Conservation (phyloP, 371 early-diverging fungal species). For the Mortierella sp. region DNA sequence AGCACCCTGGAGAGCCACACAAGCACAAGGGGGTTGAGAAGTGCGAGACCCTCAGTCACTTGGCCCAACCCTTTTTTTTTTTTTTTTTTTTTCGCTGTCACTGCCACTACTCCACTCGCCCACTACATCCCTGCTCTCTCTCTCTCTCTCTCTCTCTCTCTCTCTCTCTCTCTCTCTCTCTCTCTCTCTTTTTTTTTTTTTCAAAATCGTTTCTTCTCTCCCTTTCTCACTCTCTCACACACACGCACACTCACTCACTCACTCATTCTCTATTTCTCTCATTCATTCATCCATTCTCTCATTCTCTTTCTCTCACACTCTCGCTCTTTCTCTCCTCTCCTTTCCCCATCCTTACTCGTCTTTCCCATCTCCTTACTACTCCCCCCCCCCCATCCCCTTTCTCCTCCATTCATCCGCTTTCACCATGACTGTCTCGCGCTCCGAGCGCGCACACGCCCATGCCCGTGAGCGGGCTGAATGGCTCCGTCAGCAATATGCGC, state of each 20-base stretch:
- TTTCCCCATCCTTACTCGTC: neutral
- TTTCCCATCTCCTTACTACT: neutral
- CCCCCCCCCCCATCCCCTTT: neutral
- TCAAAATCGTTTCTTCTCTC: neutral
- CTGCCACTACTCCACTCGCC: too few relatives aligned
- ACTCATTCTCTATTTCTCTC: neutral
- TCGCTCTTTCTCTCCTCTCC: too few relatives aligned
- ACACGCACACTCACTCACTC: neutral
- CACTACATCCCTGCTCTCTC: too few relatives aligned
- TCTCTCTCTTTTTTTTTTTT: neutral
- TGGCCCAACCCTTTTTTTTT: too few relatives aligned
- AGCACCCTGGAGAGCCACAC: too few relatives aligned
- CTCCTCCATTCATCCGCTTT: neutral
- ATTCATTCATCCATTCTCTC: neutral
- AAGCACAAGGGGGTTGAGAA: too few relatives aligned
- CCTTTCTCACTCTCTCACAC: neutral
- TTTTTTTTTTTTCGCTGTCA: too few relatives aligned
- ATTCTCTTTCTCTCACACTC: neutral
- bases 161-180: neutral
- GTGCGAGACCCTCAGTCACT: too few relatives aligned
- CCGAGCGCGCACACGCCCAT: slow-evolving; percentile 3
- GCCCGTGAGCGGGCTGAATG: slow-evolving; percentile 18
- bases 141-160: neutral
- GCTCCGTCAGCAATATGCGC: slow-evolving; percentile 27
- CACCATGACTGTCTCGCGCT: slow-evolving; percentile 2